Percentiles rank a stretch among this genome's conserved stretches.
These are phyloP conservation scores for Torrubiella hemipterigena DNA, from an alignment of 2,329 filamentous ascomycete species.

Conservation along the genomic window DNA sequence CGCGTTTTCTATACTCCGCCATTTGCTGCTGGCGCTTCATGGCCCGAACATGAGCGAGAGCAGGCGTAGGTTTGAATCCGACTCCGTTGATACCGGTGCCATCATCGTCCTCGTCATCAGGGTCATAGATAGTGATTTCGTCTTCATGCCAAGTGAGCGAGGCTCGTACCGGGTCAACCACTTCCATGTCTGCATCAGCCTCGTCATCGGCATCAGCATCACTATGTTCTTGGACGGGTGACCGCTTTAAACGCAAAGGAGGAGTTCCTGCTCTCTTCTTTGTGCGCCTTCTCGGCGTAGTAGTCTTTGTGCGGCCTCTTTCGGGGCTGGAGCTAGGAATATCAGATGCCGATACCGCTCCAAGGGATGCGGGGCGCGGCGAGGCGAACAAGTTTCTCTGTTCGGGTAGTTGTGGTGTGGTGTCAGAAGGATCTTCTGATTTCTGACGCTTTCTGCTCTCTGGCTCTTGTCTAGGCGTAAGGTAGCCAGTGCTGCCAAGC, in stretches of 20 bases:
- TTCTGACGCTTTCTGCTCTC: slow-evolving; percentile 7
- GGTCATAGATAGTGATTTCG: slow-evolving; percentile 55
- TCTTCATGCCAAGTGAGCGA: slow-evolving; percentile 56
- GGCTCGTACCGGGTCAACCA: slow-evolving; percentile 43
- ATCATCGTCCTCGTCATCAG: slow-evolving; percentile 53
- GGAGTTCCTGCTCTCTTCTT: slow-evolving; percentile 26
- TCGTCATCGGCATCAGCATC: slow-evolving; percentile 9
- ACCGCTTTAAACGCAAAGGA: slow-evolving; percentile 17
- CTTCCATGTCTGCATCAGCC: slow-evolving; percentile 19
- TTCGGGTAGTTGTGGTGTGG: background rate
- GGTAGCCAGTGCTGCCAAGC: slow-evolving; percentile 28
- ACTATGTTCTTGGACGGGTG: slow-evolving; percentile 8
- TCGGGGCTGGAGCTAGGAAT: too few relatives aligned
- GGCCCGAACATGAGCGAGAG: slow-evolving; percentile 43
- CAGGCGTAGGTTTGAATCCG: slow-evolving; percentile 52
- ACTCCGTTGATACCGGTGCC: slow-evolving; percentile 57
- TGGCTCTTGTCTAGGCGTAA: background rate
- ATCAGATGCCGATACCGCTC: slow-evolving; percentile 6
- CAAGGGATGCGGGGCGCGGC: background rate
- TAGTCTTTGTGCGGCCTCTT: slow-evolving; percentile 7
- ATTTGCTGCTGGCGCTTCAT: slow-evolving; percentile 49
- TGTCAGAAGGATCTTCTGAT: slow-evolving; percentile 11
- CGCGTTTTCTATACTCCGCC: slow-evolving; percentile 47
- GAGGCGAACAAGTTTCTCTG: background rate
- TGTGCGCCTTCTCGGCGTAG: too few relatives aligned